Evolutionary conservation across 495 filamentous ascomycete genomes (phyloP), one percentile per base, ranked within the genome.

Genomic region (Aspergillus ostianus): DNA sequence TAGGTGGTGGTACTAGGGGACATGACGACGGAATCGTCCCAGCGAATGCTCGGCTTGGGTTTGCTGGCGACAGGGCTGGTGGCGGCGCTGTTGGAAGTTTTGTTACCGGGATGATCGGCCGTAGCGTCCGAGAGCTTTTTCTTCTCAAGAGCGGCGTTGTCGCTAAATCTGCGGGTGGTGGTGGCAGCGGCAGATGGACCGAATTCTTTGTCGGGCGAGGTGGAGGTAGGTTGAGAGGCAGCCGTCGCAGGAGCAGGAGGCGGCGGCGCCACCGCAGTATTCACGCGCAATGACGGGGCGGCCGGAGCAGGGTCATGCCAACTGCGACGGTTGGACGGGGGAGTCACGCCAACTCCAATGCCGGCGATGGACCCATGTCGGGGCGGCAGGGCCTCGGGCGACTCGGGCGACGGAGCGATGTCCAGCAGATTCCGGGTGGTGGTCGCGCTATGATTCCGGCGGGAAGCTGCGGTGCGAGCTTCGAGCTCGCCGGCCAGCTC

Each of bases 281-380:
- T 41, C 36, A 41, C 36, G 12, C 36, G 59, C 27, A 67, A 66
- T 27, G 71, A 60, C 17, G 69, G 67, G 20, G 71, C 61, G 20
- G 71, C 61, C n/a, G 56, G 47, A 55, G 59, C 29, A 51, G 65
- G 51, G 26, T 67, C 61, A 20, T 62, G 52, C 55, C 56, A 47
- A 55, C 36, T 49, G 53, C 52, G 60, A 47, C 48, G 49, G 47
- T 19, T 45, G 32, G 60, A 57, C 47, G 63, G 61, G 36, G 69
- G 51, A 58, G 65, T 68, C 64, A 73, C 69, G 36, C 70, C 67
- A 44, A 69, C 59, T 23, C 67, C 67, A 64, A 64, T 70, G 32
- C 77, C 71, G 57, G 76, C 68, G 58, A 79, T 73, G 57, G 76
- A 77, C 56, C 71, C 69, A 73, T 77, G 68, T 44, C 74, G 76